Conservation (phyloP, 164 flowering plant species). For the Piper longum region DNA sequence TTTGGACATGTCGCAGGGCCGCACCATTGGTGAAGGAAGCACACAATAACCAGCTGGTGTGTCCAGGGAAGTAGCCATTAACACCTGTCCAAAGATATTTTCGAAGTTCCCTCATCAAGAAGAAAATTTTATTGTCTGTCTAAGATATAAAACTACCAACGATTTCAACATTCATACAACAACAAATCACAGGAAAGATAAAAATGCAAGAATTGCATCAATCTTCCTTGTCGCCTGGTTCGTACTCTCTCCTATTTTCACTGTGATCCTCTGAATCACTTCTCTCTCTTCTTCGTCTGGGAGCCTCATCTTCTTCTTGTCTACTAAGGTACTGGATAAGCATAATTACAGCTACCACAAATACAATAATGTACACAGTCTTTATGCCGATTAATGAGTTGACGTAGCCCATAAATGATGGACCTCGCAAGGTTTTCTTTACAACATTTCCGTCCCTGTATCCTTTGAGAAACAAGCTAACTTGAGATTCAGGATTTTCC, state of each 20-base stretch:
- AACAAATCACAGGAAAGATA: no score
- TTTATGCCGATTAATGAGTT: conserved; percentile 41
- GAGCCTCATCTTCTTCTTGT: conserved; percentile 26
- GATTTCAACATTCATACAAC: no score
- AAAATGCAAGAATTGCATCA: conserved; percentile 8
- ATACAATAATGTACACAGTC: conserved; percentile 38
- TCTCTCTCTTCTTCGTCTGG: conserved; percentile 7
- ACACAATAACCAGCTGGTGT: no score
- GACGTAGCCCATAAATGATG: conserved; percentile 48
- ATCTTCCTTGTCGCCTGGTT: conserved; percentile 56
- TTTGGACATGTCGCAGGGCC: not conserved
- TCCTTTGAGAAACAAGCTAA: conserved; percentile 62
- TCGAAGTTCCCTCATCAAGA: no score
- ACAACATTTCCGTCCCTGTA: conserved; percentile 60
- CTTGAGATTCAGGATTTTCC: conserved; percentile 58
- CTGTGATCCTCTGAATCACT: not conserved
- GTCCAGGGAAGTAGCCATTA: no score
- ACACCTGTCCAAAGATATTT: no score
- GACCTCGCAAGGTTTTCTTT: conserved; percentile 35
- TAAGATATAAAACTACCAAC: no score
- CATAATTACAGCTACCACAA: conserved; percentile 42
- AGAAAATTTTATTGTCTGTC: no score
- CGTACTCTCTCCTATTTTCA: conserved; percentile 13
- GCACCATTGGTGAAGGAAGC: not conserved
- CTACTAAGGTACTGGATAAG: conserved; percentile 30